Percentiles rank a stretch among this genome's conserved stretches.
Evolutionary conservation across 441 rosid genomes (phyloP).

Genomic region (Jatropha multifida): DNA sequence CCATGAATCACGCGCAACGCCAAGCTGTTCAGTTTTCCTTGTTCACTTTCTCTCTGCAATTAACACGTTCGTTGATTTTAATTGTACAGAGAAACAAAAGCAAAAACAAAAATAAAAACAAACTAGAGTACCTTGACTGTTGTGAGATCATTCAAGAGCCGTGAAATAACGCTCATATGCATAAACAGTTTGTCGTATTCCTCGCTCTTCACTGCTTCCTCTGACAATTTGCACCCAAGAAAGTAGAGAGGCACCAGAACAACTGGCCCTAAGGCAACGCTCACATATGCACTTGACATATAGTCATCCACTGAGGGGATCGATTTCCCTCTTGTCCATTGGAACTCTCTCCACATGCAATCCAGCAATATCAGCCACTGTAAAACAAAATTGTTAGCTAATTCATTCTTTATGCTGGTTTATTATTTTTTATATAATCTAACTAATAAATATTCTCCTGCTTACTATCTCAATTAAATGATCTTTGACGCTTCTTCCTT

Average conservation of each 20-base stretch:
- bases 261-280: conserved; percentile 73
- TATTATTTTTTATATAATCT: neutral
- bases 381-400: conserved; percentile 4
- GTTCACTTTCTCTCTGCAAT: conserved; percentile 56
- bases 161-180: conserved; percentile 44
- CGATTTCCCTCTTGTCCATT: conserved; percentile 46
- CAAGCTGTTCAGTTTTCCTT: conserved; percentile 65
- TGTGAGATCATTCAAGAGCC: conserved; percentile 31
- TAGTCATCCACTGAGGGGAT: conserved; percentile 65
- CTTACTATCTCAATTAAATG: conserved; percentile 3
- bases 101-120: too few species aligned
- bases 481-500: conserved; percentile 45
- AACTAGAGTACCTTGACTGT: conserved; percentile 34
- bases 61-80: too few species aligned
- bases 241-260: conserved; percentile 61
- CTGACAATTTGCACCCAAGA: conserved; percentile 54
- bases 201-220: conserved; percentile 33
- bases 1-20: conserved; percentile 47
- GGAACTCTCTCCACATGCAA: conserved; percentile 58
- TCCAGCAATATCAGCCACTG: conserved; percentile 73
- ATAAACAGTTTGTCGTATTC: conserved; percentile 42
- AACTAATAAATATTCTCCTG: neutral
- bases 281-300: conserved; percentile 54
- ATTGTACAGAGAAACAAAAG: neutral
- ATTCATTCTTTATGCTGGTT: neutral